These are phyloP conservation scores for Microdochium nivale DNA, from an alignment of 2,329 filamentous ascomycete genomes.

Conservation along the genomic window DNA sequence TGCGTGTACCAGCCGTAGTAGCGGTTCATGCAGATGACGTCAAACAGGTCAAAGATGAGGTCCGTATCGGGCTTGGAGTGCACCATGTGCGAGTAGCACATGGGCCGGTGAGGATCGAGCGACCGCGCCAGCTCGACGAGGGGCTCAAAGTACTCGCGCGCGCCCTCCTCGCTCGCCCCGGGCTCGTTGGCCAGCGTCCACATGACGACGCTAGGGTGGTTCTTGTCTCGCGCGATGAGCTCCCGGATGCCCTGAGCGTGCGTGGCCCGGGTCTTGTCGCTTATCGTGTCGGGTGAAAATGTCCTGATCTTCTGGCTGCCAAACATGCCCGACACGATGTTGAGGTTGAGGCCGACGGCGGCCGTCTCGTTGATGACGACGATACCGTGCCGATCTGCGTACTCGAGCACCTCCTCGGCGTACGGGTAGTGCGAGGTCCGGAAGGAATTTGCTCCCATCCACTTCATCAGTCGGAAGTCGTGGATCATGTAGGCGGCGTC, in stretches of 20 bases:
- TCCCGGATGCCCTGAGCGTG: slow-evolving; percentile 14
- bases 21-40: slow-evolving; percentile 17
- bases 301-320: slow-evolving; percentile 5
- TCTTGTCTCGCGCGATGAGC: slow-evolving; percentile 15
- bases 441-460: slow-evolving; percentile 22
- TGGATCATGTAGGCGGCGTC: slow-evolving; percentile 20
- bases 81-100: slow-evolving; percentile 13
- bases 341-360: slow-evolving; percentile 16
- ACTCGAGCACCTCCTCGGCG: slow-evolving; percentile 17
- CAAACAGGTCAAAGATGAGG: slow-evolving; percentile 15
- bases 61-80: slow-evolving; percentile 8
- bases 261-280: slow-evolving; percentile 7
- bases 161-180: slow-evolving; percentile 10
- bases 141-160: slow-evolving; percentile 15
- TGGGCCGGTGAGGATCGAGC: slow-evolving; percentile 14
- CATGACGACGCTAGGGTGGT: slow-evolving; percentile 16
- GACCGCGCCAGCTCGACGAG: slow-evolving; percentile 10
- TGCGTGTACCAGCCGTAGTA: slow-evolving; percentile 19
- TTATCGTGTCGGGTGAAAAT: slow-evolving; percentile 10
- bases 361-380: slow-evolving; percentile 19
- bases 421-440: slow-evolving; percentile 21
- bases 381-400: slow-evolving; percentile 17
- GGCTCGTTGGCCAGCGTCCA: slow-evolving; percentile 17
- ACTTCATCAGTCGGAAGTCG: slow-evolving; percentile 19
- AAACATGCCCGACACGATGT: slow-evolving; percentile 6